Base-by-base conservation (phyloP, 208 protist species). In the Leishmania arabica region DNA sequence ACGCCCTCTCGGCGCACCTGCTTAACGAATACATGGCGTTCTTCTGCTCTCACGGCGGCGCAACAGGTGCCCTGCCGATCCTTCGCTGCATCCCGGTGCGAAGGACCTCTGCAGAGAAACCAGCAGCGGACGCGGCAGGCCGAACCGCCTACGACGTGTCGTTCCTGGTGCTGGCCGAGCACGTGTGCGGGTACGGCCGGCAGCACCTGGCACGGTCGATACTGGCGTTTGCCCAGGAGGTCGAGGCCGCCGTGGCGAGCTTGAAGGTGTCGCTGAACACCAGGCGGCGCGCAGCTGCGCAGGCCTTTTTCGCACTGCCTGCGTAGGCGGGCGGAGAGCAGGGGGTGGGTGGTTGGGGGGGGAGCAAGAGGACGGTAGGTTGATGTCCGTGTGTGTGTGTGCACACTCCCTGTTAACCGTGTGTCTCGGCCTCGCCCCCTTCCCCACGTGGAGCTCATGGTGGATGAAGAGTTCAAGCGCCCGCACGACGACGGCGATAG, bases 131-230 rank as follows among this genome's bases (percentile, higher is more conserved):
- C 7, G 42, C 31, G 19, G 64, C 60, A 4, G 34, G 8, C 13
- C n/a, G 1, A 3, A 1, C 37, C 53, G 4, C 1, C 17, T 84
- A 84, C 58, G 75, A 84, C 47, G 31, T 84, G 3, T 80, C 81
- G 3, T 80, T 84, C 40, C 62, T 84, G 0, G 49, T 84, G 75
- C 47, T 80, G 69, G 65, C 81, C 19, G 96, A 98, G 73, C 97
- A 99, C 78, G 93, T 95, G 13, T 98, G 99, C 86, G 68, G 72
- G 45, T 99, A 99, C 94, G 97, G 93, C 70, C 97, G 98, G 83
- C 89, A 96, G 68, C 98, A 98, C 78, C 84, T 99, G 47, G 92
- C 99, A 66, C 95, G 99, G 80, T 99, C 99, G 81, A 91, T 99
- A 60, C 94, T 99, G 79, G 73, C 89, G 19, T 99, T 99, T 81